Evolutionary conservation across 768 basidiomycete species (phyloP), one percentile per base, ranked within the genome.

Genomic region (Rubroboletus pulcherrimus): DNA sequence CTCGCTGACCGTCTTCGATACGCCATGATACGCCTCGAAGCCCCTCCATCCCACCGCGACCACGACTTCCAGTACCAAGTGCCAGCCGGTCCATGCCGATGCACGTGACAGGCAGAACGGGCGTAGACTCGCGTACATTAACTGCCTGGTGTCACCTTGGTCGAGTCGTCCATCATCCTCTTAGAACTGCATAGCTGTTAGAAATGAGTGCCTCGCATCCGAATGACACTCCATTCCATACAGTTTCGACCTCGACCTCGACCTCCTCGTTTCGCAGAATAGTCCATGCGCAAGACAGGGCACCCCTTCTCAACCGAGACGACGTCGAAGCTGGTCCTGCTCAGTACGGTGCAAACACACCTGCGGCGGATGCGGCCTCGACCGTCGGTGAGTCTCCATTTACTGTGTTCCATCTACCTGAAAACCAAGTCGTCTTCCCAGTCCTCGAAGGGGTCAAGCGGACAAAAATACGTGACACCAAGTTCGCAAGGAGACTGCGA

Each of bases 401-500:
- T 37, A 6, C 30, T 24, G 14, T 24, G 0, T n/a, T 5, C 2
- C 26, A 9, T 44, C n/a, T 5, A 7, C 31, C 7, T n/a, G 7
- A 14, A 29, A 7, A 31, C 46, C 14, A 24, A 58, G 15, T 5
- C 14, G 8, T 34, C 24, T 42, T 17, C 19, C 6, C 21, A 58
- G 61, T 46, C 2, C 43, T 61, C 29, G 55, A 66, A 12, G 58
- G 61, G 1, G 46, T 21, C 21, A 64, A 63, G 45, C 56, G 60
- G 37, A 48, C 52, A 6, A 59, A 52, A 11, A 64, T 61, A 19
- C 57, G 61, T 24, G 55, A 66, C 56, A 65, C 67, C 51, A 71
- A 62, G 51, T 72, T 79, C 59, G 74, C 70, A 38, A 84, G 81
- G 59, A 75, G 78, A 63, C 66, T 86, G 33, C 79, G 78, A 61